Base-by-base conservation (phyloP, 169 alveolate genomes). In the Eimeria zaria region DNA sequence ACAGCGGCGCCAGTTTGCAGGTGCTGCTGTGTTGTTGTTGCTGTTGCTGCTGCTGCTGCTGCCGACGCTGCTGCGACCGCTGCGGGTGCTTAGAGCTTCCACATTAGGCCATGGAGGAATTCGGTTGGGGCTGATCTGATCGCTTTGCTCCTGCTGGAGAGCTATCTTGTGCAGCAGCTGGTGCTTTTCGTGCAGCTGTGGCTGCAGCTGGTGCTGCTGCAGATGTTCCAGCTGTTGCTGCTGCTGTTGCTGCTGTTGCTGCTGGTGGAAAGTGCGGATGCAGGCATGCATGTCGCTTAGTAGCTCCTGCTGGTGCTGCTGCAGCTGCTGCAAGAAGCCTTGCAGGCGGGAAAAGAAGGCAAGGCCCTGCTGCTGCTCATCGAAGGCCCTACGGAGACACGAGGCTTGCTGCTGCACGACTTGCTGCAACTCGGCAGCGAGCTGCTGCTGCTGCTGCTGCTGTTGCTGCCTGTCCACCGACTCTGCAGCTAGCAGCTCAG, bases 271-370 rank as follows among this genome's bases (percentile, higher is more conserved):
- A 7, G 62, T 36, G 62, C 76, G 93, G 33, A 85, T 55, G 80
- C 93, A 60, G 18, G 80, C 93, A 62, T 85, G 76, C 48, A 60
- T 62, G 5, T 62, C 93, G 22, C n/a, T 55, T 46, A 85, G 93
- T 20, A 85, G 81, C 64, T 85, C 81, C 62, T 85, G 76, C 62
- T 85, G 93, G 48, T 85, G 93, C 93, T 85, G 93, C 93, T 85
- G 93, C 93, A 85, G 81, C 93, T 85, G 93, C 64, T 85, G 93
- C 80, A 85, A 41, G 44, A 85, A 85, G 9, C 80, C 93, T 55
- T 85, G 93, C 62, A 85, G 93, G 44, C 71, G 93, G 6, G 81
- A 85, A 62, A 12, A 85, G 80, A 85, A 85, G 81, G 93, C 93
- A 27, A 60, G 2, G n/a, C 93, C 93, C 80, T 85, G 93, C 80